Evolutionary conservation across 306 rosid species (phyloP).

Genomic region (Trifolium fragiferum): DNA sequence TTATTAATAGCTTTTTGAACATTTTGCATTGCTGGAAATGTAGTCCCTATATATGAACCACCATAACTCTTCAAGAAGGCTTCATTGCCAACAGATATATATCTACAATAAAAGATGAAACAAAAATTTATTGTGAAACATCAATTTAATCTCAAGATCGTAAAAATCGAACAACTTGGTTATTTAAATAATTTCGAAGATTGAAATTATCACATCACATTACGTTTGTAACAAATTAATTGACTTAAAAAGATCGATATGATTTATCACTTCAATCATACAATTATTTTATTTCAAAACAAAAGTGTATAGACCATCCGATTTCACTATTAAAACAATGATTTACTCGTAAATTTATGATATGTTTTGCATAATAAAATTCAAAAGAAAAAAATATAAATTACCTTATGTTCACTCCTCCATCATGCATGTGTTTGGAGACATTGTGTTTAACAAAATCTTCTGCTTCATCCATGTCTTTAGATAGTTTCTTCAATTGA

Average conservation of each 20-base stretch:
- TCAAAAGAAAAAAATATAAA: no score
- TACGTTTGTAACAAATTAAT: not conserved
- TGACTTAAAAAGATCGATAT: not conserved
- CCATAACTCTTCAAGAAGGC: constrained; percentile 71
- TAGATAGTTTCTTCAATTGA: constrained; percentile 47
- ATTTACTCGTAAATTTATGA: not conserved
- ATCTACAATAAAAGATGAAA: constrained; percentile 43
- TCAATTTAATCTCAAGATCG: not conserved
- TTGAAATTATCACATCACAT: not conserved
- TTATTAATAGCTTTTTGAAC: constrained; percentile 67
- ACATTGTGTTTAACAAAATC: constrained; percentile 74
- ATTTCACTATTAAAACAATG: not conserved
- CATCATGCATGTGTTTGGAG: constrained; percentile 49
- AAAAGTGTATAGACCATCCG: not conserved
- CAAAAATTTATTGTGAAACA: not conserved
- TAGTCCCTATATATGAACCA: constrained; percentile 38
- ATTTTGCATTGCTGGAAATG: constrained; percentile 75
- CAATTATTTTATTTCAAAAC: not conserved
- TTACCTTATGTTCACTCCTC: constrained; percentile 70
- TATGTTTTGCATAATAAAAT: no score
- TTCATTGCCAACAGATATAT: constrained; percentile 83
- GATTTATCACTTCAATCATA: not conserved
- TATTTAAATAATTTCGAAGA: not conserved
- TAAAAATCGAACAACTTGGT: not conserved
- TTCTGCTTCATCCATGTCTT: constrained; percentile 38